Evolutionary conservation across 345 rosid species (phyloP).

Genomic region (Melaleuca quinquenervia): DNA sequence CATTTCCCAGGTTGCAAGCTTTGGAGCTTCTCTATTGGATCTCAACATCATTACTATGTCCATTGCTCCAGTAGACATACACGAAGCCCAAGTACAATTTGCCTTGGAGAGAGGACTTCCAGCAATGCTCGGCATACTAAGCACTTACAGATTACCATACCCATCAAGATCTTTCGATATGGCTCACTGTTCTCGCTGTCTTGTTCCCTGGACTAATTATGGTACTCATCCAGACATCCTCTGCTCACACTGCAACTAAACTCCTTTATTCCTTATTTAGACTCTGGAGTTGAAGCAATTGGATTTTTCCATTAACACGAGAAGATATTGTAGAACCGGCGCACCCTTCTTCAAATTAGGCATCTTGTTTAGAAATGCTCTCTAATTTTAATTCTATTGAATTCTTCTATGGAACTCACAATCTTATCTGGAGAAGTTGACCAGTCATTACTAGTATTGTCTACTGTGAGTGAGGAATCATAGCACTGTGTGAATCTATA

Average conservation of each 20-base stretch:
- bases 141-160: slow-evolving; percentile 46
- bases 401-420: not conserved
- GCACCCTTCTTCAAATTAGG: not conserved
- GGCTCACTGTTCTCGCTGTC: slow-evolving; percentile 77
- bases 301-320: not conserved
- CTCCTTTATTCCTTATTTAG: not conserved
- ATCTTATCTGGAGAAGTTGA: not conserved
- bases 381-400: not conserved
- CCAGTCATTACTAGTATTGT: not conserved
- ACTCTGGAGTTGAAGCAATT: not conserved
- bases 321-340: not conserved
- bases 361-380: not conserved
- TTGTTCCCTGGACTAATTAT: slow-evolving; percentile 43
- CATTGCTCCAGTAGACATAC: slow-evolving; percentile 66
- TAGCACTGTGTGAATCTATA: not conserved
- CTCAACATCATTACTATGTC: slow-evolving; percentile 57
- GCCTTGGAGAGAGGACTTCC: slow-evolving; percentile 74
- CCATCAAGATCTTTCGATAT: slow-evolving; percentile 63
- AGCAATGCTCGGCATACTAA: slow-evolving; percentile 53
- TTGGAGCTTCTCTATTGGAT: slow-evolving; percentile 46
- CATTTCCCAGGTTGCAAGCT: slow-evolving; percentile 58
- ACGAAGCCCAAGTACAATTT: slow-evolving; percentile 70
- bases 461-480: not conserved
- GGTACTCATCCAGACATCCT: slow-evolving; percentile 18
- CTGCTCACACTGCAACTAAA: not conserved